Evolutionary conservation across 441 rosid genomes (phyloP).

Genomic region (Corymbia calophylla): DNA sequence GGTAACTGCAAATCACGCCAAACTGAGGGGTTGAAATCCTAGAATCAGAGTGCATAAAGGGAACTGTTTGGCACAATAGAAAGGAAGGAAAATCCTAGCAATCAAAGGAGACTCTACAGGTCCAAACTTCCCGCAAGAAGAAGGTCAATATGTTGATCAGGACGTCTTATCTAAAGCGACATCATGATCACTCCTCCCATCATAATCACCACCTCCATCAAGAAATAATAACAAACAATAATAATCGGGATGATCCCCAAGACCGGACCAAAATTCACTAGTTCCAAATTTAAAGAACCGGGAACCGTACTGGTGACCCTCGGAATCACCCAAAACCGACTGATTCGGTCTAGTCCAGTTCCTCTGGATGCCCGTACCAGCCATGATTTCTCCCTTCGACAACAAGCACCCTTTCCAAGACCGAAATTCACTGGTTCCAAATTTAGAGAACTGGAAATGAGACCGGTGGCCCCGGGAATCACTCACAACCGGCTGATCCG

Average conservation of each 20-base stretch:
- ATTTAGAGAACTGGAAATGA: no score
- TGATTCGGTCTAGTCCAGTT: fast-evolving
- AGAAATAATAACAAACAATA: no score
- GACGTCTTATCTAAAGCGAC: not conserved
- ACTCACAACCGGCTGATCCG: fast-evolving
- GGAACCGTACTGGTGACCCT: fast-evolving
- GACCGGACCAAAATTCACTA: no score
- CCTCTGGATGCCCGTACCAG: not conserved
- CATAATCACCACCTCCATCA: not conserved
- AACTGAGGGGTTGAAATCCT: not conserved
- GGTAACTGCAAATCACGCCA: not conserved
- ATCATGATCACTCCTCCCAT: not conserved
- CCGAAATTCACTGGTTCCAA: not conserved
- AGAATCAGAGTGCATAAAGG: not conserved
- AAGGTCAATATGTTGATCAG: not conserved
- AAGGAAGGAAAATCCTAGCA: not conserved
- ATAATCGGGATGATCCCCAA: no score
- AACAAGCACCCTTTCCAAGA: no score
- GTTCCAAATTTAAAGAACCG: not conserved
- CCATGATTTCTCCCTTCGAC: not conserved
- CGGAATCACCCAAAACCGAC: fast-evolving
- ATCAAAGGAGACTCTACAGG: not conserved
- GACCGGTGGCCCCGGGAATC: fast-evolving
- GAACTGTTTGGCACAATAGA: not conserved
- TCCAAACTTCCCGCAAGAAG: not conserved